Evolutionary conservation across 1,139 yeast species (phyloP).

Genomic region (Blastobotrys capitulatus): DNA sequence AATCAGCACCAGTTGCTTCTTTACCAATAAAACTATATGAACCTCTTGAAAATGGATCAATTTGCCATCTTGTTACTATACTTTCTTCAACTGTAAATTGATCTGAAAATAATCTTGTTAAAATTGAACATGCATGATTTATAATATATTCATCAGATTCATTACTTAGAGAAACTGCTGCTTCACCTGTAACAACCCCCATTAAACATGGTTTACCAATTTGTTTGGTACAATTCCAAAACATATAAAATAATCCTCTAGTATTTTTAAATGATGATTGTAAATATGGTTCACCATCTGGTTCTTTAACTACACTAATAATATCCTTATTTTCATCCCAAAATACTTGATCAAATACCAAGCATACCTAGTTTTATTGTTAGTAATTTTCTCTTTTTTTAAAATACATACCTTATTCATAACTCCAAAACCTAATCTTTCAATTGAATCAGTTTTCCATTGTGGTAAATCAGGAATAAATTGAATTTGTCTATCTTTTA

Average conservation of each 20-base stretch:
- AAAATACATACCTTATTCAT: conserved; percentile 33
- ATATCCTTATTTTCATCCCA: conserved; percentile 38
- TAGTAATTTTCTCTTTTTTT: conserved; percentile 8
- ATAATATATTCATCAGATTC: conserved; percentile 34
- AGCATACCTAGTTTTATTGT: conserved; percentile 25
- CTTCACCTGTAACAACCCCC: conserved; percentile 38
- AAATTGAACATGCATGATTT: conserved; percentile 31
- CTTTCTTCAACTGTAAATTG: conserved; percentile 32
- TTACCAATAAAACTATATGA: conserved; percentile 40
- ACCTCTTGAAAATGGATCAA: conserved; percentile 38
- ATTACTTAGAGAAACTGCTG: conserved; percentile 33
- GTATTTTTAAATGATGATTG: conserved; percentile 24
- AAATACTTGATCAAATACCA: conserved; percentile 36
- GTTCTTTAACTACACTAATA: conserved; percentile 32
- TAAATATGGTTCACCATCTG: conserved; percentile 12
- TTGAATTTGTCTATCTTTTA: conserved; percentile 36
- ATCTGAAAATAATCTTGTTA: conserved; percentile 27
- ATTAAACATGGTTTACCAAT: conserved; percentile 37
- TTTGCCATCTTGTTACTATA: conserved; percentile 41
- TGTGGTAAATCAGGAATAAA: conserved; percentile 41
- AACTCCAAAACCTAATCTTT: conserved; percentile 38
- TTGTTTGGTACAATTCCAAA: conserved; percentile 36
- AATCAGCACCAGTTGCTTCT: conserved; percentile 41
- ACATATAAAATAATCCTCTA: conserved; percentile 38
- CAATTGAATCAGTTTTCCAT: conserved; percentile 39